These are phyloP conservation scores for Cladosporium sp. DNA, from an alignment of 2,329 filamentous ascomycete species.

Conservation along the genomic window DNA sequence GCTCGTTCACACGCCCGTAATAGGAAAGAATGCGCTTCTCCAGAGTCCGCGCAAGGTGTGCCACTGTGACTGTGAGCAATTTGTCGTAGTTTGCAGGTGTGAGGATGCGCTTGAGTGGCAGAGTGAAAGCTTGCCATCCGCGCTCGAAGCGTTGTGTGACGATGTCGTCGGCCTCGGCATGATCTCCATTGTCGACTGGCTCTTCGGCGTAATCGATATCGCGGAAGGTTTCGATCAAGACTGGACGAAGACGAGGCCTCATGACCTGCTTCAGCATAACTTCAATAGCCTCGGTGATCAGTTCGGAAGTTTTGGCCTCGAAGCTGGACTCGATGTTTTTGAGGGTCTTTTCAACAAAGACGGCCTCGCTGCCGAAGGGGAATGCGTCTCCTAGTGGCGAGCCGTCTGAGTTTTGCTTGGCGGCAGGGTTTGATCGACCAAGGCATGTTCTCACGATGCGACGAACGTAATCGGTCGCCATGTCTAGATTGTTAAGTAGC, in stretches of 20 bases:
- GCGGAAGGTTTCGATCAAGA: conserved; percentile 83
- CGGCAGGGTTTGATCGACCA: conserved; percentile 22
- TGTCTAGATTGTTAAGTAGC: conserved; percentile 91
- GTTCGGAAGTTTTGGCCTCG: conserved; percentile 70
- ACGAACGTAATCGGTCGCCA: conserved; percentile 83
- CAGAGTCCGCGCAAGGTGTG: conserved; percentile 70
- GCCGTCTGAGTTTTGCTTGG: conserved; percentile 17
- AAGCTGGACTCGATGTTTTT: conserved; percentile 68
- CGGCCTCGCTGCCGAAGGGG: conserved; percentile 72
- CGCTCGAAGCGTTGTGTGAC: conserved; percentile 77
- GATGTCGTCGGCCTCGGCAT: conserved; percentile 50
- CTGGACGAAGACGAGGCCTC: conserved; percentile 76
- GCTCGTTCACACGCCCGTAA: conserved; percentile 71
- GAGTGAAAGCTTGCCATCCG: conserved; percentile 80
- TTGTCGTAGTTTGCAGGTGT: conserved; percentile 71
- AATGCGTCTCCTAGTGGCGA: conserved; percentile 56
- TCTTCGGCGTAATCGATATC: conserved; percentile 79
- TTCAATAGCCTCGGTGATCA: conserved; percentile 77
- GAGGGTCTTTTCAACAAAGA: conserved; percentile 64
- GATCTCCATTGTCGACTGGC: conserved; percentile 51
- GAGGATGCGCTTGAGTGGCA: conserved; percentile 78
- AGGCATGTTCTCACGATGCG: conserved; percentile 75
- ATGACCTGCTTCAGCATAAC: conserved; percentile 86
- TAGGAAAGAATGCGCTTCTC: conserved; percentile 86
- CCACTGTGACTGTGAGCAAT: conserved; percentile 70